Base-by-base conservation (phyloP, 768 basidiomycete species). In the Xerocomus potaroensis region DNA sequence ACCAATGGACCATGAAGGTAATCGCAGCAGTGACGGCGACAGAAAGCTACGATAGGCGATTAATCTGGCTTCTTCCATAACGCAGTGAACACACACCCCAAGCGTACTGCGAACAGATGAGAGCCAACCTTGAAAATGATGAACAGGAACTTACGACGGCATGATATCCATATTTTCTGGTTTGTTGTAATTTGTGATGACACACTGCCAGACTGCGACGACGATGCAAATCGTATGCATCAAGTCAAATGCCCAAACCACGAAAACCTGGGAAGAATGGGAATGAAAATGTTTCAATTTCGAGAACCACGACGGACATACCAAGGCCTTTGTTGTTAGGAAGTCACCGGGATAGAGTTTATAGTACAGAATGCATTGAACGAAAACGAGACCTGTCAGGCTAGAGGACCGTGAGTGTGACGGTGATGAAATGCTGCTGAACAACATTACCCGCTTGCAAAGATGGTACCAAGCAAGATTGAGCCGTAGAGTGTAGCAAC, bases 1-100 rank as follows among this genome's bases (percentile, higher is more conserved):
- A 64, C 64, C 64, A 67, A n/a, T 66, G 64, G 23, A 66, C 64
- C 43, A 68, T 52, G 47, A 66, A 66, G 0, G 64, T 66, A n/a
- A 66, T 49, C 8, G 29, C 14, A 3, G 64, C 64, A 4, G 64
- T 66, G 7, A 66, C 54, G 1, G 64, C 64, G 11, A 66, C 64
- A 24, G 64, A 66, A 15, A 66, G 61, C 64, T 66, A 35, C 4
- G 14, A 41, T 36, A 8, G 14, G 2, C 8, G 4, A 12, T 42
- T 1, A n/a, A n/a, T n/a, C n/a, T n/a, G n/a, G n/a, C n/a, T 12
- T 14, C 16, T 12, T 15, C 15, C 15, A 34, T 8, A 34, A 38
- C 14, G 4, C 0, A 1, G 1, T 1, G 30, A 21, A 53, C 59
- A 29, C 52, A 66, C 64, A 23, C 64, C n/a, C n/a, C 64, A 11